These are phyloP conservation scores for Pulveroboletus sp. DNA, from an alignment of 768 basidiomycete species.

Conservation along the genomic window DNA sequence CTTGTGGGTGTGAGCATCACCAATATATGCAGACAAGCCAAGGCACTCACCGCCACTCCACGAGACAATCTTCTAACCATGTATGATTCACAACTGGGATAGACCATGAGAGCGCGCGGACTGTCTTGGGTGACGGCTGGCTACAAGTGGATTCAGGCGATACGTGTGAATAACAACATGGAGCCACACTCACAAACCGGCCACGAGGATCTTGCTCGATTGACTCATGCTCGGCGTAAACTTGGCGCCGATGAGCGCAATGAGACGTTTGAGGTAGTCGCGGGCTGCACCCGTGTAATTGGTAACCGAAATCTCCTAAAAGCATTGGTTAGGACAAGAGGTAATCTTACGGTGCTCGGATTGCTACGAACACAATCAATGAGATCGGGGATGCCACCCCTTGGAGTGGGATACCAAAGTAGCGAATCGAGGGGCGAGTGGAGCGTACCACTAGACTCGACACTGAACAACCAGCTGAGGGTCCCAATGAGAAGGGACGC, in stretches of 20 bases:
- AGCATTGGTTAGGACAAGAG: neutral
- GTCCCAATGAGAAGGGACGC: constrained; percentile 53
- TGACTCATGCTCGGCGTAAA: constrained; percentile 82
- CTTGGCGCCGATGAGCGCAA: constrained; percentile 66
- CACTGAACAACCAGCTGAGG: constrained; percentile 78
- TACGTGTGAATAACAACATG: neutral
- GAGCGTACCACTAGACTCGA: constrained; percentile 57
- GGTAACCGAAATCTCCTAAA: constrained; percentile 74
- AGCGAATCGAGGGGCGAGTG: constrained; percentile 68
- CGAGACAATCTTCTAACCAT: constrained; percentile 90
- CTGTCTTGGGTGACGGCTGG: constrained; percentile 51
- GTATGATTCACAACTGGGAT: constrained; percentile 85
- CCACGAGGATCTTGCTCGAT: constrained; percentile 75
- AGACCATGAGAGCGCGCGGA: constrained; percentile 72
- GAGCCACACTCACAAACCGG: constrained; percentile 61
- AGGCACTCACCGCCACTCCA: constrained; percentile 55
- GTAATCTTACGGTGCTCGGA: neutral
- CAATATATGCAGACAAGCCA: neutral
- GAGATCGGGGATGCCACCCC: constrained; percentile 54
- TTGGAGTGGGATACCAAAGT: constrained; percentile 80
- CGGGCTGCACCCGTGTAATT: constrained; percentile 85
- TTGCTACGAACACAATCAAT: constrained; percentile 48
- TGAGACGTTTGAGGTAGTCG: constrained; percentile 84
- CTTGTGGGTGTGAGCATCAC: constrained; percentile 11
- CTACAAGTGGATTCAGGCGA: constrained; percentile 17